Conservation (phyloP, 257 asterid species). For the Lantana camara region DNA sequence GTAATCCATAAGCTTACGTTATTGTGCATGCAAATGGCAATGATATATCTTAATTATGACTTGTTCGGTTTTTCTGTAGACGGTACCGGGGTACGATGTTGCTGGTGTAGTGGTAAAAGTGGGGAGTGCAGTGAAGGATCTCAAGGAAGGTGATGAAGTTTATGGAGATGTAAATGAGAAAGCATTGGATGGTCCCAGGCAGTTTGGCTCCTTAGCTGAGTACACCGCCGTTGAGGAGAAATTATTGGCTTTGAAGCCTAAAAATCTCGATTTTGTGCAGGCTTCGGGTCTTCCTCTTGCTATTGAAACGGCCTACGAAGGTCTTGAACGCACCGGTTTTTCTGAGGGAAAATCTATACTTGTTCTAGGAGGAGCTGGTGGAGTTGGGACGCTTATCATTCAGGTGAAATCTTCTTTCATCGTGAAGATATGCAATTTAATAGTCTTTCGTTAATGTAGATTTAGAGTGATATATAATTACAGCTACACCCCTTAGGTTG, state of each 20-base stretch:
- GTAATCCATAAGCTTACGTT: no score
- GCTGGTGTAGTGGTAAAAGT: constrained; percentile 88
- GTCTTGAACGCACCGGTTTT: constrained; percentile 73
- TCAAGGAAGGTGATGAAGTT: constrained; percentile 90
- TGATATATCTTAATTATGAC: no score
- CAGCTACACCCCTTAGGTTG: no score
- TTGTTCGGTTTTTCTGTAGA: constrained; percentile 40
- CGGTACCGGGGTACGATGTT: constrained; percentile 93
- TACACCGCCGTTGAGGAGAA: constrained; percentile 93
- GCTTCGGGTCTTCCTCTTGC: constrained; percentile 93
- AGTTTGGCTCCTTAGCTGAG: constrained; percentile 81
- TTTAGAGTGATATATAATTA: no score
- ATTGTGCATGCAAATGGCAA: no score
- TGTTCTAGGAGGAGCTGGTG: constrained; percentile 97
- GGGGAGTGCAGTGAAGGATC: constrained; percentile 75
- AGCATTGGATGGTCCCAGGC: constrained; percentile 75
- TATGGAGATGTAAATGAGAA: constrained; percentile 83
- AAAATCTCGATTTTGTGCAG: constrained; percentile 63
- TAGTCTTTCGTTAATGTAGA: no score
- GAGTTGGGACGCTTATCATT: constrained; percentile 86
- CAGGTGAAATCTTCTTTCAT: constrained; percentile 78
- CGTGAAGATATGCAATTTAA: background rate
- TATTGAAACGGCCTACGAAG: constrained; percentile 85
- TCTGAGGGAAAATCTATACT: constrained; percentile 83
- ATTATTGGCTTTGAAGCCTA: constrained; percentile 76